These are phyloP conservation scores for Aspergillus neoniger DNA, from an alignment of 2,329 filamentous ascomycete species.

Conservation along the genomic window DNA sequence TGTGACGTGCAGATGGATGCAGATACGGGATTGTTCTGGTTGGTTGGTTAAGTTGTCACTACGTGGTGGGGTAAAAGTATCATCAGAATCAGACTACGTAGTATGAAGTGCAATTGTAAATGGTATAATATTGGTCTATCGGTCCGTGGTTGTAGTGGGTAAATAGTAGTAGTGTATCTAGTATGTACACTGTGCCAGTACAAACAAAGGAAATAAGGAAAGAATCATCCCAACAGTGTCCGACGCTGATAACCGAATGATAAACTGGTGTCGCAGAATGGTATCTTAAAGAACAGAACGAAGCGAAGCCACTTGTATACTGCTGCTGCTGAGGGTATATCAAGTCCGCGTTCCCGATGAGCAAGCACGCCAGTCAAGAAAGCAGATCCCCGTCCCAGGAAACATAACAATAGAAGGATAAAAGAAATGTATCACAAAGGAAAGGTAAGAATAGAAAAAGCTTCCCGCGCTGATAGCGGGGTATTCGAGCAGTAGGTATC, in stretches of 20 bases:
- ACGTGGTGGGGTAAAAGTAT: too few species aligned
- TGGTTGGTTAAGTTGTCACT: too few species aligned
- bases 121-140: neutral
- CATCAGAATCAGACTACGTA: neutral
- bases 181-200: neutral
- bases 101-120: neutral
- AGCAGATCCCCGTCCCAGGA: slow-evolving; percentile 13
- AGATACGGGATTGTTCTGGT: too few species aligned
- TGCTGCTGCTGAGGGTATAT: slow-evolving; percentile 19
- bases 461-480: slow-evolving; percentile 22
- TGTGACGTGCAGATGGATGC: too few species aligned
- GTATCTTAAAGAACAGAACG: slow-evolving; percentile 37
- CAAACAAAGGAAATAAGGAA: slow-evolving; percentile 16
- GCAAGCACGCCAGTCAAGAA: slow-evolving; percentile 14
- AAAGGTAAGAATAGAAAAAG: slow-evolving; percentile 25
- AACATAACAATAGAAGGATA: slow-evolving; percentile 4
- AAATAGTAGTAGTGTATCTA: neutral
- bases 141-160: neutral
- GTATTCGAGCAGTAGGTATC: slow-evolving; percentile 9
- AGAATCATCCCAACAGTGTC: slow-evolving; percentile 22
- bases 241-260: slow-evolving; percentile 15
- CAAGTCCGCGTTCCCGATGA: slow-evolving; percentile 19
- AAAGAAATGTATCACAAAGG: slow-evolving; percentile 17
- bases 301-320: slow-evolving; percentile 27
- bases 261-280: slow-evolving; percentile 32